These are phyloP conservation scores for Hygrocybe punicea DNA, from an alignment of 768 basidiomycete species.

Conservation along the genomic window DNA sequence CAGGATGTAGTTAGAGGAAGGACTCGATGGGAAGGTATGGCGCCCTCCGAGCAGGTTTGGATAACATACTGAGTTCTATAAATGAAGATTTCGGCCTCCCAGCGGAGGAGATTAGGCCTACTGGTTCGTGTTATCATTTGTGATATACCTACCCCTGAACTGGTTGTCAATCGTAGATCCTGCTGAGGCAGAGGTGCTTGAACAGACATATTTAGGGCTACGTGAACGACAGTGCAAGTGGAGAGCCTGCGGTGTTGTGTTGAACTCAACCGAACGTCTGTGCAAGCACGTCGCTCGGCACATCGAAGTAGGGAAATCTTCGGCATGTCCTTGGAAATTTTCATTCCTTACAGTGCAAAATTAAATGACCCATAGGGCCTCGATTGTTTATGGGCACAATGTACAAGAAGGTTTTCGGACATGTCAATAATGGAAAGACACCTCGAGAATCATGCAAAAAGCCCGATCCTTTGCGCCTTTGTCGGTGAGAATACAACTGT, in stretches of 20 bases:
- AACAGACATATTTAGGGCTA: slow-evolving; percentile 48
- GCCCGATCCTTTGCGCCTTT: slow-evolving; percentile 46
- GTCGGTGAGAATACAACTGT: slow-evolving; percentile 40
- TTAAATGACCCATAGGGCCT: neutral
- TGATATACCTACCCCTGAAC: neutral
- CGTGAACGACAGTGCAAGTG: slow-evolving; percentile 54
- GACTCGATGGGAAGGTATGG: neutral
- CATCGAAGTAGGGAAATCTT: slow-evolving; percentile 25
- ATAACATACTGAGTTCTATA: neutral
- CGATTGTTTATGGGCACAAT: slow-evolving; percentile 47
- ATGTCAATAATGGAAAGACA: slow-evolving; percentile 44
- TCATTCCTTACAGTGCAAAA: neutral
- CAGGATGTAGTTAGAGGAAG: neutral
- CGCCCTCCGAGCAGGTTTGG: neutral
- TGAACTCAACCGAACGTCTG: slow-evolving; percentile 53
- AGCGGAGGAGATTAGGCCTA: neutral
- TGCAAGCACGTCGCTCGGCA: slow-evolving; percentile 48
- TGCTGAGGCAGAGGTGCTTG: slow-evolving; percentile 43
- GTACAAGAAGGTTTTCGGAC: slow-evolving; percentile 42
- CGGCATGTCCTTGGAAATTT: slow-evolving; percentile 2
- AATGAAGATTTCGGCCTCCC: neutral
- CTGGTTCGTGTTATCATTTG: slow-evolving; percentile 10
- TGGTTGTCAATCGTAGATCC: slow-evolving; percentile 34
- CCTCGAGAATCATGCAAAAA: slow-evolving; percentile 49
- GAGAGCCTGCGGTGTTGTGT: slow-evolving; percentile 50